A percentile compares a stretch with the other conserved stretches of the same genome.
Conservation (phyloP, 2,329 filamentous ascomycete genomes). For the Lachnellula arida region DNA sequence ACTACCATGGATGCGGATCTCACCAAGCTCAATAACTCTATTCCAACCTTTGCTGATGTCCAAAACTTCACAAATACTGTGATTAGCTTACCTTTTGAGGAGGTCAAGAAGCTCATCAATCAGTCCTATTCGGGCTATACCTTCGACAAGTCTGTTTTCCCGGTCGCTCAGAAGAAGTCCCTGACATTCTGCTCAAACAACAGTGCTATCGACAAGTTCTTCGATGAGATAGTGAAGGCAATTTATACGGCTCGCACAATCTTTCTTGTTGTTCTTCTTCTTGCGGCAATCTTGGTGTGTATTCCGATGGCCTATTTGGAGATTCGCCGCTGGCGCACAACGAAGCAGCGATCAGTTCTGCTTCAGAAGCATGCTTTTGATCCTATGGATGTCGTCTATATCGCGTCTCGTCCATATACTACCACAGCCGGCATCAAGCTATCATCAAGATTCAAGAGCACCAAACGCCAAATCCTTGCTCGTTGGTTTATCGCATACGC, state of each 20-base stretch:
- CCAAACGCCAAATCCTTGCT: conserved; percentile 58
- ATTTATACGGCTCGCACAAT: conserved; percentile 65
- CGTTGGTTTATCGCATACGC: conserved; percentile 64
- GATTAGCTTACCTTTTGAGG: conserved; percentile 74
- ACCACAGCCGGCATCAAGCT: conserved; percentile 67
- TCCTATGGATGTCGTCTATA: conserved; percentile 82
- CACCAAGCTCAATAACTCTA: conserved; percentile 66
- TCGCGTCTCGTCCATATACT: conserved; percentile 76
- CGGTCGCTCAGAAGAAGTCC: conserved; percentile 75
- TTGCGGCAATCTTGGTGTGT: conserved; percentile 68
- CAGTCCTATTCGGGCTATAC: conserved; percentile 65
- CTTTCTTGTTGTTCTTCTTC: conserved; percentile 69
- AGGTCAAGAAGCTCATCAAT: conserved; percentile 70
- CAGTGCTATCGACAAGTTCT: conserved; percentile 77
- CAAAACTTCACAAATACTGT: conserved; percentile 74
- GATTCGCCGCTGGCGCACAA: conserved; percentile 68
- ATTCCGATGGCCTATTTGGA: conserved; percentile 78
- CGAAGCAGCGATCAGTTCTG: conserved; percentile 64
- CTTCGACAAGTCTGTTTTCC: conserved; percentile 75
- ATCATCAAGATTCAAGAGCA: conserved; percentile 58
- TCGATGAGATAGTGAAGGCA: conserved; percentile 63
- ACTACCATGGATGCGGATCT: conserved; percentile 65
- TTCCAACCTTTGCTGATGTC: conserved; percentile 80
- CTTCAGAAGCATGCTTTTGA: conserved; percentile 66
- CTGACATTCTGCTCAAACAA: conserved; percentile 88